Conservation (phyloP, 495 filamentous ascomycete genomes). For the Poronia punctata region DNA sequence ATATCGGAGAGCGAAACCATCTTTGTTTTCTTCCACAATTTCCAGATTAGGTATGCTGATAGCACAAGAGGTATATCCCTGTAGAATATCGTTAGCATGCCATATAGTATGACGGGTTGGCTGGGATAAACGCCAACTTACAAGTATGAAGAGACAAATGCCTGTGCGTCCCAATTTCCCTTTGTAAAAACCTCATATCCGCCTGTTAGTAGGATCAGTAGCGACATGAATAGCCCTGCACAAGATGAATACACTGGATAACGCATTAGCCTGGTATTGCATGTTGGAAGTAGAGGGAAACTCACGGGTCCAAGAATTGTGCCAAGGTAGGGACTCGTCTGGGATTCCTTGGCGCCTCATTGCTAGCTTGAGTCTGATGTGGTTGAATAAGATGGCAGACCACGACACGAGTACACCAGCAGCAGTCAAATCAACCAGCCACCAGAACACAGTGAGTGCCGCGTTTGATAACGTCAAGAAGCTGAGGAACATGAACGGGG, state of each 20-base stretch:
- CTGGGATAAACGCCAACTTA: slow-evolving; percentile 18
- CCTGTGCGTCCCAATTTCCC: slow-evolving; percentile 41
- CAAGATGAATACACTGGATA: slow-evolving; percentile 27
- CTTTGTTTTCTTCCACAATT: slow-evolving; percentile 46
- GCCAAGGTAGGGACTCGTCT: slow-evolving; percentile 32
- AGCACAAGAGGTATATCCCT: slow-evolving; percentile 51
- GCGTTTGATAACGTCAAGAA: slow-evolving; percentile 51
- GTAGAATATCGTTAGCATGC: slow-evolving; percentile 6
- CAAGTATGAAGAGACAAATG: slow-evolving; percentile 45
- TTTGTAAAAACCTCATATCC: slow-evolving; percentile 41
- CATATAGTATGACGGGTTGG: neutral
- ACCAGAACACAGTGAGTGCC: slow-evolving; percentile 55
- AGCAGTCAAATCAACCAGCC: slow-evolving; percentile 52
- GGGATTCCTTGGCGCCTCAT: slow-evolving; percentile 37
- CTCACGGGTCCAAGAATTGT: slow-evolving; percentile 34
- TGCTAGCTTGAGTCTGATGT: slow-evolving; percentile 38
- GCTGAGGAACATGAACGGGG: slow-evolving; percentile 48
- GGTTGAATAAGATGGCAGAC: slow-evolving; percentile 40
- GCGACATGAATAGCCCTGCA: slow-evolving; percentile 35
- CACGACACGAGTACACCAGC: slow-evolving; percentile 51
- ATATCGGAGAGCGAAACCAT: slow-evolving; percentile 46
- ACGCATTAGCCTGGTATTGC: slow-evolving; percentile 9
- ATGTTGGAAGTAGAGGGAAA: neutral
- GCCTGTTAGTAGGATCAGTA: slow-evolving; percentile 40
- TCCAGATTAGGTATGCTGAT: slow-evolving; percentile 47